phyloP scores from a whole-genome alignment of 2,329 filamentous ascomycete species.

The Peltaster fructicola region DNA sequence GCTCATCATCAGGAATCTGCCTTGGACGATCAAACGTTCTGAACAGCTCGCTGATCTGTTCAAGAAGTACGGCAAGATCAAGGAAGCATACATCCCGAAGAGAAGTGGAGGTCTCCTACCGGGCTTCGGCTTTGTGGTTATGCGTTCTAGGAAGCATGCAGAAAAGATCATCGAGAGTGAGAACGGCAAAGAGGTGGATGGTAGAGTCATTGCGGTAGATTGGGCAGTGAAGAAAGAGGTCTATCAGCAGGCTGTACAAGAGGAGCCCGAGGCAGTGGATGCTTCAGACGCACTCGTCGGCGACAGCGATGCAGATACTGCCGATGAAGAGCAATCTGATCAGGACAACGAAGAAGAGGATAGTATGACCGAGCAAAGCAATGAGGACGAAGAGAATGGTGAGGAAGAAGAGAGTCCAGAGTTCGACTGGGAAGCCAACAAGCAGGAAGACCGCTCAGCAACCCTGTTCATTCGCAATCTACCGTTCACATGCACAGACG shows the following conservation, averaged over 20 bases:
- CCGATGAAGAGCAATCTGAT: constrained; percentile 24
- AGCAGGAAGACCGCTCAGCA: constrained; percentile 45
- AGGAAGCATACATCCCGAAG: constrained; percentile 69
- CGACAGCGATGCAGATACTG: constrained; percentile 9
- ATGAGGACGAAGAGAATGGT: constrained; percentile 18
- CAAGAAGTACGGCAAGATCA: constrained; percentile 77
- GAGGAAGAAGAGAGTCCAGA: constrained; percentile 27
- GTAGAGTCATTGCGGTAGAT: constrained; percentile 76
- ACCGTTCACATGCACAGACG: constrained; percentile 74
- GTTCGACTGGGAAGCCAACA: constrained; percentile 23
- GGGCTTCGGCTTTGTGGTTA: constrained; percentile 83
- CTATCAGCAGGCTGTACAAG: constrained; percentile 35
- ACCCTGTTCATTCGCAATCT: constrained; percentile 90
- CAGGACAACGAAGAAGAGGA: constrained; percentile 26
- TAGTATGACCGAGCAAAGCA: constrained; percentile 23
- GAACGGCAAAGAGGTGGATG: constrained; percentile 83
- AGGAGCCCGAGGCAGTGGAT: constrained; percentile 16
- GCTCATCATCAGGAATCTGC: constrained; percentile 81
- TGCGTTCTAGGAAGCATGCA: constrained; percentile 77
- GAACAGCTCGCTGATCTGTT: constrained; percentile 70
- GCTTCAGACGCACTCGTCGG: constrained; percentile 16
- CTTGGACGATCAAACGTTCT: constrained; percentile 82
- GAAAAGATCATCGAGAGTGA: constrained; percentile 70
- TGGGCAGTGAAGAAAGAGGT: constrained; percentile 87
- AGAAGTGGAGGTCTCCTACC: constrained; percentile 49